phyloP scores from a whole-genome alignment of 2,329 filamentous ascomycete genomes.

The Trichophaea hybrida region DNA sequence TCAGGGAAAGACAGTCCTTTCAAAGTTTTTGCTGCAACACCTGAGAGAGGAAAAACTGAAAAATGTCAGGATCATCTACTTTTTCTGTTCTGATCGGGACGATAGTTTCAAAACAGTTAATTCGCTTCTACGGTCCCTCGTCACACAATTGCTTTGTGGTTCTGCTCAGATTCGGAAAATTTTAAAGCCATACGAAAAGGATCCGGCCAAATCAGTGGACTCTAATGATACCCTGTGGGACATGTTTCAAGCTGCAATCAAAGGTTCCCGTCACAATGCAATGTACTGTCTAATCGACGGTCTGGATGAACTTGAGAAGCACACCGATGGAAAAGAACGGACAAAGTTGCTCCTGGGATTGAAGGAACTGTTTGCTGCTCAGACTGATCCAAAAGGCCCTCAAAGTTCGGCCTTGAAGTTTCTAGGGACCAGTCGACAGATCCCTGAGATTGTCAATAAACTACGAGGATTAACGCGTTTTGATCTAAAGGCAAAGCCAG shows the following conservation, averaged over 20 bases:
- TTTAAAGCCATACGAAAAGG: background rate
- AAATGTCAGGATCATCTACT: background rate
- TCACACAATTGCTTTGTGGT: background rate
- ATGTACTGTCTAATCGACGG: background rate
- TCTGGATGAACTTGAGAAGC: background rate
- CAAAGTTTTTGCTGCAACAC: background rate
- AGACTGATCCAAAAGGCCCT: background rate
- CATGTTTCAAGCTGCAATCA: background rate
- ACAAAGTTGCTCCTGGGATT: background rate
- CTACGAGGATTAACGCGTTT: background rate
- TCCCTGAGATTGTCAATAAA: background rate
- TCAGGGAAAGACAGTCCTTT: background rate
- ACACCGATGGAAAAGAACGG: background rate
- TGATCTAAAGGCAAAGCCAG: background rate
- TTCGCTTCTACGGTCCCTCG: background rate
- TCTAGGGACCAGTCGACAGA: background rate
- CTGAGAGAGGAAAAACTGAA: background rate
- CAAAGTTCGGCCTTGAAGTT: background rate
- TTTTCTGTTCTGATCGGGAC: background rate
- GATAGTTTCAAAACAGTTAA: background rate
- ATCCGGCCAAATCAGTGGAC: background rate
- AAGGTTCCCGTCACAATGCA: background rate
- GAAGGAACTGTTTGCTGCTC: background rate
- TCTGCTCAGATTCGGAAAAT: background rate
- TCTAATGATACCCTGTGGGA: background rate